Base-by-base conservation (phyloP, 176 grass and related monocot genomes). In the Carex littledalei region DNA sequence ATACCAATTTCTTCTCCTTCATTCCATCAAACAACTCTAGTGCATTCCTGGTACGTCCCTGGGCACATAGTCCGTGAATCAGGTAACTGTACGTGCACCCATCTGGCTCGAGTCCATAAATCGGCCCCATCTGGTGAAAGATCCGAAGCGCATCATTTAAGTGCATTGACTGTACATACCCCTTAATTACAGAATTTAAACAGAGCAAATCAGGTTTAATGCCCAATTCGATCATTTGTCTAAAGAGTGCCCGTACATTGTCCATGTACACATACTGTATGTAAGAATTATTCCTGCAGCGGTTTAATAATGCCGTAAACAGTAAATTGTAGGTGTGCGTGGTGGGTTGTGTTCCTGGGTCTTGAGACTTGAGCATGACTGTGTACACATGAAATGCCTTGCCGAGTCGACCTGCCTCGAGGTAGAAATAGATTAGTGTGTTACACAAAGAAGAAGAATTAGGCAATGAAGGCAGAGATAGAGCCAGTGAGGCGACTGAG, bases 371-470 rank as follows among this genome's bases (percentile, higher is more conserved):
- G 67, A 86, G 81, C 92, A 98, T 98, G 83, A 91, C 88, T 6
- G 91, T 94, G 88, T 98, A 98, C 41, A 98, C 91, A 85, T 94
- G 92, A 79, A 98, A 86, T 50, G 95, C 95, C 88, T 91, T 93
- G 84, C 86, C 86, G 57, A 94, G 90, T 79, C 54, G 85, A 49
- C 89, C 67, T 56, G 86, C 89, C 67, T 98, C 82, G 79, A 89
- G 90, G 80, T 94, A 98, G 92, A 93, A 94, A 87, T 94, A 94
- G 20, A 98, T 88, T 31, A 92, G 63, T 3, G 85, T 59, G 68
- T 89, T 86, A 84, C 88, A 87, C 82, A 93, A 71, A 22, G 89
- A 83, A 1, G 81, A 64, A 8, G 90, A 79, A 32, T 84, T 75
- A 1, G 91, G 86, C 17, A 93, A 86, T 8, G 88, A 90, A 2